Base-by-base conservation (phyloP, 2,329 filamentous ascomycete genomes). In the Laburnicola sp. region DNA sequence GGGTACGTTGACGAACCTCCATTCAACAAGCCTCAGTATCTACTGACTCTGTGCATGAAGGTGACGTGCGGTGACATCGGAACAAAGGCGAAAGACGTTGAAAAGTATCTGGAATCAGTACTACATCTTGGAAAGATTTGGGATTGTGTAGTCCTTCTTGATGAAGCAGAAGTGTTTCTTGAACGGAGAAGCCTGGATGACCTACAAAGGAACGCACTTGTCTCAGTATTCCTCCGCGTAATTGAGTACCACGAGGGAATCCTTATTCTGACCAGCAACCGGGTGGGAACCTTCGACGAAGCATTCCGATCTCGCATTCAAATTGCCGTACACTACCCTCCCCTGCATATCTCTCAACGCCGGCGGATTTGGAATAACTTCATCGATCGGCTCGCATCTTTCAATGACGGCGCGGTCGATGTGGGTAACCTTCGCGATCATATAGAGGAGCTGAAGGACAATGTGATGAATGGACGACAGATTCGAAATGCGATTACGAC, bases 151-250 rank as follows among this genome's bases (percentile, higher is more conserved):
- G 74, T 83, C 79, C 51, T 61, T 2, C 45, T 63, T 25, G 58
- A 63, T 38, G 60, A 61, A 27, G 58, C 58, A n/a, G 60, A 85
- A 49, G 79, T 84, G 9, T 85, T 82, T 66, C 76, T 85, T 8
- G 79, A 82, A 66, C 66, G 75, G 41, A 76, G 82, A 2, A 54
- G 26, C 2, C 28, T 45, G 16, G 41, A 34, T 1, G 57, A 56
- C 25, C 23, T 65, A 1, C 49, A 60, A 22, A 48, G 60, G 4
- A 65, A 64, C 30, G 55, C 59, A 2, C 45, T 64, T 1, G 57
- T 66, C 1, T 62, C 56, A 2, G 56, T 65, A 2, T 57, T 66
- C 28, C 55, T 77, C 2, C 65, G 75, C 2, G 55, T 66, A 0
- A 53, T 77, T 8, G 75, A 78, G 30, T 76, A 75, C 50, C 76